These are phyloP conservation scores for Ogataea polymorpha DNA, from an alignment of 805 yeast genomes.

Conservation along the genomic window DNA sequence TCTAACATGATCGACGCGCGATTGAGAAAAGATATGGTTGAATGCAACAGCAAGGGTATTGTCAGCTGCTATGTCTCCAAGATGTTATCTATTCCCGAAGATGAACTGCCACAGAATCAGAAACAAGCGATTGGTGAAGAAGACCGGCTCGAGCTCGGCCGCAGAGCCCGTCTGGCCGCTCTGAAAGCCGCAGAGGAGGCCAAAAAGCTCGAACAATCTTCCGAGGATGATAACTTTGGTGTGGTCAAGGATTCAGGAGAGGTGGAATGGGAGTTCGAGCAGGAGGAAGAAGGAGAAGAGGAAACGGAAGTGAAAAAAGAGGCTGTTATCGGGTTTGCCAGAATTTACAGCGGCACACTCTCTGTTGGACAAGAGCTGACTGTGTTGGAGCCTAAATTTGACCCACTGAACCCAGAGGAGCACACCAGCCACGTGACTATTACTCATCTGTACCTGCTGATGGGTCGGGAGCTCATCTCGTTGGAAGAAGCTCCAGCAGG, in stretches of 20 bases:
- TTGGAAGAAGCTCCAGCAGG: conserved; percentile 88
- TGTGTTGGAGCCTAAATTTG: conserved; percentile 84
- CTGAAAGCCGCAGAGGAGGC: conserved; percentile 58
- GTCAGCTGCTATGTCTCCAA: conserved; percentile 82
- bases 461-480: conserved; percentile 88
- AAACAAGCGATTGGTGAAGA: conserved; percentile 43
- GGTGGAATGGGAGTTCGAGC: conserved; percentile 44
- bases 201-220: conserved; percentile 32
- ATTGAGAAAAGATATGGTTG: conserved; percentile 53
- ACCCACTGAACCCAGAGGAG: conserved; percentile 58
- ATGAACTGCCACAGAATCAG: conserved; percentile 65
- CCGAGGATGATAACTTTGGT: conserved; percentile 17
- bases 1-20: conserved; percentile 44
- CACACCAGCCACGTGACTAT: conserved; percentile 57
- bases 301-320: conserved; percentile 48
- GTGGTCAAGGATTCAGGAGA: conserved; percentile 16
- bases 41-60: conserved; percentile 68
- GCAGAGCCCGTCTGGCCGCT: conserved; percentile 65
- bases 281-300: conserved; percentile 44
- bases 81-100: conserved; percentile 79
- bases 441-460: conserved; percentile 70
- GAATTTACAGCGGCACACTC: conserved; percentile 84
- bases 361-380: conserved; percentile 70
- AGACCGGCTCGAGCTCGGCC: conserved; percentile 60
- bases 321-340: conserved; percentile 79